Evolutionary conservation across 352 stramenopile species (phyloP), one percentile per base, ranked within the genome.

Genomic region (Pythium rishiriense): DNA sequence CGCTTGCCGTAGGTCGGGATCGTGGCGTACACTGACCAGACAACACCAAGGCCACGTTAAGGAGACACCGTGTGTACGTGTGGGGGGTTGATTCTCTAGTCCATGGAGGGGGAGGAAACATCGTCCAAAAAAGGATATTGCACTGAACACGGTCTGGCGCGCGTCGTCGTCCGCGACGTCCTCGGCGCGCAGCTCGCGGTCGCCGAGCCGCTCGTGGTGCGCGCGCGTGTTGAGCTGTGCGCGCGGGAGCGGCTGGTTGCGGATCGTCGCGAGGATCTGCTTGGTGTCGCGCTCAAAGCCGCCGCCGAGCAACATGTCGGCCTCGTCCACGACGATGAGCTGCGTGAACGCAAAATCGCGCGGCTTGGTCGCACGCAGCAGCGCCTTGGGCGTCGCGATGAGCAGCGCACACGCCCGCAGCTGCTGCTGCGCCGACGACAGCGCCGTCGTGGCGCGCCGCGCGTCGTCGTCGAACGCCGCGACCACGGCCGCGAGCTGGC

Each of bases 211-310:
- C 4, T 49, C 42, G 21, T 62, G 39, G 35, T 55, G 70, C 58
- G 10, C 55, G 59, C 39, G 69, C 42, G 68, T 49, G 56, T 91
- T 93, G 17, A 88, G 62, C 21, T 76, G 57, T 3, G 73, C 50
- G 6, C 62, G 60, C 24, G 83, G 58, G 50, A 93, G 62, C n/a
- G 81, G 73, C 51, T 93, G 84, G 53, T 93, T 93, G 29, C 82
- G 80, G 62, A 93, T 91, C 25, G 81, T 90, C 42, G 82, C 83
- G 28, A 92, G 66, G 58, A 94, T 82, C 65, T 91, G 83, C 70
- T 94, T 94, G 22, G 83, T 90, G 62, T 92, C 80, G 33, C 77
- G 77, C 59, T 91, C 85, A 48, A 88, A 90, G 25, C 83, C 85
- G 15, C 85, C 85, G 43, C 72, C 71, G 3, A 94, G 74, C 48